Evolutionary conservation across 148 eudicot genomes (phyloP).

Genomic region (Polygonum aviculare): DNA sequence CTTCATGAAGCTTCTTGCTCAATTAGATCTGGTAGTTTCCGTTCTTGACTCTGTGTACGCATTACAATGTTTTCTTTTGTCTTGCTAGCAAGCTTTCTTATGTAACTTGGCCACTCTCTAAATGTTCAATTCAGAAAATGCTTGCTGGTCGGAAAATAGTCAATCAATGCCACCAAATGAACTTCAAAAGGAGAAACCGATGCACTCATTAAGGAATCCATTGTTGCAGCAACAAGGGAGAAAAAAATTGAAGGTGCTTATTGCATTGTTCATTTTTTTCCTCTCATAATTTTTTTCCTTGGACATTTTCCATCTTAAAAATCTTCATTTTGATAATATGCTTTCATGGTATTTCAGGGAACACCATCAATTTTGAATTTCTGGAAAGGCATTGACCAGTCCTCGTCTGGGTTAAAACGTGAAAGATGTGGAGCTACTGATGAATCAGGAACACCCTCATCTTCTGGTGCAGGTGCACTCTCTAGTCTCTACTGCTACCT

Average conservation of each 20-base stretch:
- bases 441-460: constrained; percentile 25
- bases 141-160: constrained; percentile 14
- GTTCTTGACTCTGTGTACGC: neutral
- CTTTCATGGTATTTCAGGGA: constrained; percentile 32
- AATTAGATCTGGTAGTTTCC: constrained; percentile 10
- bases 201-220: constrained; percentile 11
- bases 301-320: neutral
- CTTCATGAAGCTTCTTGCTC: constrained; percentile 22
- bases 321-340: neutral
- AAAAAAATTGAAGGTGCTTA: constrained; percentile 24
- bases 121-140: constrained; percentile 21
- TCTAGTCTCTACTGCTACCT: neutral
- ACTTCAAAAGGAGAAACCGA: constrained; percentile 16
- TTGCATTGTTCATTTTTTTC: constrained; percentile 27
- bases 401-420: constrained; percentile 12
- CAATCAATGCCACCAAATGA: constrained; percentile 16
- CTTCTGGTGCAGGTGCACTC: constrained; percentile 51
- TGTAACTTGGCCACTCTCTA: neutral
- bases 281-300: neutral
- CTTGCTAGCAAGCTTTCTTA: neutral
- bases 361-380: constrained; percentile 58
- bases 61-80: neutral
- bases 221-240: constrained; percentile 27
- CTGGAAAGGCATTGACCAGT: constrained; percentile 25
- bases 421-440: constrained; percentile 17